Percentiles rank a stretch among this genome's conserved stretches.
Conservation (phyloP, 768 basidiomycete species). For the Tricholoma bakamatsutake region DNA sequence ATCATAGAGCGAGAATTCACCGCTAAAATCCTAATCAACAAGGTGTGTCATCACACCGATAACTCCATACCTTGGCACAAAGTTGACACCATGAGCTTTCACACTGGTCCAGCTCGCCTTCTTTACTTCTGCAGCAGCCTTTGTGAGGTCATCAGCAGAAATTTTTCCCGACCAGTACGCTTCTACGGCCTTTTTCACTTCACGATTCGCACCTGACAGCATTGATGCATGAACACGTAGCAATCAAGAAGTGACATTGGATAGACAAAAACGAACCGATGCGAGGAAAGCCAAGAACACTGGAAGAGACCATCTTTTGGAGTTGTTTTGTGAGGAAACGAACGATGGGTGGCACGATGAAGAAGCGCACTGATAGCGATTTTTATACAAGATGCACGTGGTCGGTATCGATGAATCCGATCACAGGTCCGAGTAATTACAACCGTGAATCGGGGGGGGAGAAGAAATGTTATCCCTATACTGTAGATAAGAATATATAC, state of each 20-base stretch:
- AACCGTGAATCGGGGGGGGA: too few relatives aligned
- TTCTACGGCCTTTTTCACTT: slow-evolving; percentile 97
- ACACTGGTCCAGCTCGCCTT: slow-evolving; percentile 84
- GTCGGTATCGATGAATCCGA: background rate
- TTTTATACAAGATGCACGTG: slow-evolving; percentile 33
- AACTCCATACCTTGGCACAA: slow-evolving; percentile 76
- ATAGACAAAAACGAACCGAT: slow-evolving; percentile 49
- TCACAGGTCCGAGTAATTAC: background rate
- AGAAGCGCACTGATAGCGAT: slow-evolving; percentile 20
- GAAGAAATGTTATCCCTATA: too few relatives aligned
- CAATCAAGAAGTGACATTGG: background rate
- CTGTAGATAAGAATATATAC: too few relatives aligned
- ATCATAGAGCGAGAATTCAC: slow-evolving; percentile 98
- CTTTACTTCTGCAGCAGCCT: slow-evolving; percentile 81
- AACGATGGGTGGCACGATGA: slow-evolving; percentile 25
- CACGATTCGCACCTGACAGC: slow-evolving; percentile 77
- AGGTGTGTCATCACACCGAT: slow-evolving; percentile 13
- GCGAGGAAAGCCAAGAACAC: slow-evolving; percentile 90
- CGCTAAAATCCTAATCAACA: slow-evolving; percentile 43
- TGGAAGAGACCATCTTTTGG: slow-evolving; percentile 65
- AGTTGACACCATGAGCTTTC: slow-evolving; percentile 82
- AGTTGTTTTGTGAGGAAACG: slow-evolving; percentile 10
- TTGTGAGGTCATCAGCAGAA: slow-evolving; percentile 81
- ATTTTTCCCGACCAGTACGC: slow-evolving; percentile 96
- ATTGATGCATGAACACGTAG: slow-evolving; percentile 1